Conservation (phyloP, 495 filamentous ascomycete genomes). For the Evansstolkia leycettana region DNA sequence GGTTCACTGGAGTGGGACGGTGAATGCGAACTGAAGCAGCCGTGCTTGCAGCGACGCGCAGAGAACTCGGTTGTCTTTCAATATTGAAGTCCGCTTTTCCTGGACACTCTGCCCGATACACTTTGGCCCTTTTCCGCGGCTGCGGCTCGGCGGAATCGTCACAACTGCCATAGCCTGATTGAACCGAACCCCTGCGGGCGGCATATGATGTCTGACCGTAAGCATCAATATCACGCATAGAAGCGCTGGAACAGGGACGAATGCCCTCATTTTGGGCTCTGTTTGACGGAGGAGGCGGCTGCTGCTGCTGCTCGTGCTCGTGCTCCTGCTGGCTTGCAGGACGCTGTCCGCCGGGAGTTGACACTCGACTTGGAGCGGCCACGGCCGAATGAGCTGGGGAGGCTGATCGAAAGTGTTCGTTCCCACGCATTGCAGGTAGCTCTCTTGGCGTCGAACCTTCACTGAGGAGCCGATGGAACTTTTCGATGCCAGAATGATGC, state of each 20-base stretch:
- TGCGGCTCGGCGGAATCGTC: slow-evolving; percentile 53
- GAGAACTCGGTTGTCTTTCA: slow-evolving; percentile 58
- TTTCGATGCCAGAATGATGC: slow-evolving; percentile 43
- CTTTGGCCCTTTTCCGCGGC: slow-evolving; percentile 58
- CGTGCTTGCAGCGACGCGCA: slow-evolving; percentile 81
- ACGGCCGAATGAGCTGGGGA: slow-evolving; percentile 26
- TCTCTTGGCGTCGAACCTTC: slow-evolving; percentile 33
- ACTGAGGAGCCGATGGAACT: slow-evolving; percentile 37
- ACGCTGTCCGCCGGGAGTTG: slow-evolving; percentile 21
- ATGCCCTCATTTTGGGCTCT: slow-evolving; percentile 21
- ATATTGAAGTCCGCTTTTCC: slow-evolving; percentile 53
- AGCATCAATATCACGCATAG: slow-evolving; percentile 27
- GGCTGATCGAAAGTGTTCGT: slow-evolving; percentile 19
- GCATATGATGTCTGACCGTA: slow-evolving; percentile 15
- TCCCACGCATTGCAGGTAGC: slow-evolving; percentile 16
- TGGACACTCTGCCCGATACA: slow-evolving; percentile 55
- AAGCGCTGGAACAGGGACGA: slow-evolving; percentile 37
- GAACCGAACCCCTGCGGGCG: slow-evolving; percentile 25
- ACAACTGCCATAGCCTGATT: slow-evolving; percentile 53
- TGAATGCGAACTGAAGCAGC: slow-evolving; percentile 79
- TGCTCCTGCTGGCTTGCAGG: slow-evolving; percentile 11
- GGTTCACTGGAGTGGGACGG: slow-evolving; percentile 55
- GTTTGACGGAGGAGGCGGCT: slow-evolving; percentile 14
- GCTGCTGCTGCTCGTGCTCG: slow-evolving; percentile 4
- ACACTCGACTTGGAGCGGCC: slow-evolving; percentile 20